These are phyloP conservation scores for Chiua virens DNA, from an alignment of 768 basidiomycete genomes.

Conservation along the genomic window DNA sequence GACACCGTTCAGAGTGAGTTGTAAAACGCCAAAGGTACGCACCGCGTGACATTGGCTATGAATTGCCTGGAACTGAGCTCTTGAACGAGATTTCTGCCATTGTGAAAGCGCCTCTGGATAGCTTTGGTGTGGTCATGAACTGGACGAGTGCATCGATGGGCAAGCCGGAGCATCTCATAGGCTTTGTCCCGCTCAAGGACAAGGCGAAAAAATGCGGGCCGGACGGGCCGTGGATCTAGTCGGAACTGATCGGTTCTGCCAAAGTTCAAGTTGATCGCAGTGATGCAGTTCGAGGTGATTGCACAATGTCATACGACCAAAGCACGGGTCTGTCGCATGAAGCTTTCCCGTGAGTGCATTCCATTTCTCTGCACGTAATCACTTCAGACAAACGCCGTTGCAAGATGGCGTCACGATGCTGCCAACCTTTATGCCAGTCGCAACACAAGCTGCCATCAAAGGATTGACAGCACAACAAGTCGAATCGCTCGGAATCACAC, in stretches of 20 bases:
- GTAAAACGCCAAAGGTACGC: conserved; percentile 4
- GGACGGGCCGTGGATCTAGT: conserved; percentile 9
- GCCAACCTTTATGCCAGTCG: conserved; percentile 93
- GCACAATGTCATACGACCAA: conserved; percentile 80
- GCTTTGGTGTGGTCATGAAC: not conserved
- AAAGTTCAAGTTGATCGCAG: conserved; percentile 1
- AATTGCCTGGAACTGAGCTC: conserved; percentile 35
- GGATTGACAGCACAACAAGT: conserved; percentile 85
- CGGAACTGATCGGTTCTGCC: too few species aligned
- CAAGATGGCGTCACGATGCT: conserved; percentile 79
- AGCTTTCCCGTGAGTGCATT: conserved; percentile 61
- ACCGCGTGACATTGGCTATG: conserved; percentile 39
- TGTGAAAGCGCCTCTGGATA: conserved; percentile 15
- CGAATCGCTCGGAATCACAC: conserved; percentile 75
- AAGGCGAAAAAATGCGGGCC: conserved; percentile 9
- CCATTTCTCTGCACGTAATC: conserved; percentile 2
- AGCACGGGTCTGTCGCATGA: conserved; percentile 86
- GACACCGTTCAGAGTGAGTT: conserved; percentile 1
- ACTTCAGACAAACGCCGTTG: conserved; percentile 1
- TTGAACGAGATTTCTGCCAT: conserved; percentile 27
- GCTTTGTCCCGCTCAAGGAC: too few species aligned
- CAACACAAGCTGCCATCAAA: conserved; percentile 91
- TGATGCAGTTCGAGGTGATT: conserved; percentile 81
- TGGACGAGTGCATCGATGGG: conserved; percentile 16
- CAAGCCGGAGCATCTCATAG: conserved; percentile 21